Conservation (phyloP, 1,284 basidiomycete genomes). For the Moesziomyces globuligerus region DNA sequence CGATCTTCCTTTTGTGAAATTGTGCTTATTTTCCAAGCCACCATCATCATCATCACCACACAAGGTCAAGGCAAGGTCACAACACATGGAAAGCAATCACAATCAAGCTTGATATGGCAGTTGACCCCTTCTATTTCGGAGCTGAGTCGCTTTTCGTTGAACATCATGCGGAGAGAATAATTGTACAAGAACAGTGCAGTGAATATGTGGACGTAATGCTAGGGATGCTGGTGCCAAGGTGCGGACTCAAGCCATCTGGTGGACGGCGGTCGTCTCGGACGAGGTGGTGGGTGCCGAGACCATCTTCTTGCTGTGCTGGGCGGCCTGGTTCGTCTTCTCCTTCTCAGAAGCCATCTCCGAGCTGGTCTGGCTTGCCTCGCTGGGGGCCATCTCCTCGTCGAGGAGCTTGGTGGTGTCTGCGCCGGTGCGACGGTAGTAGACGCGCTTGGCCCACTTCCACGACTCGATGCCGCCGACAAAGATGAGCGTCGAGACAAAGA, state of each 20-base stretch:
- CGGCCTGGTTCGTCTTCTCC: constrained; percentile 2
- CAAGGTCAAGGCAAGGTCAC: no score
- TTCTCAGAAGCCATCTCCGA: constrained; percentile 3
- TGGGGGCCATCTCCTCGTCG: constrained; percentile 36
- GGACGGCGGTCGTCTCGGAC: constrained; percentile 15
- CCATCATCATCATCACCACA: no score
- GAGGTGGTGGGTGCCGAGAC: constrained; percentile 19
- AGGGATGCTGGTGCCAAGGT: neutral
- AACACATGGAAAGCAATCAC: no score
- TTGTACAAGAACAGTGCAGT: neutral
- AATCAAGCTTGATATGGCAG: no score
- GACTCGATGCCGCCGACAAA: constrained; percentile 60
- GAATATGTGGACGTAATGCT: neutral
- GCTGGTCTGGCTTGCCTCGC: neutral
- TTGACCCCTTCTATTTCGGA: neutral
- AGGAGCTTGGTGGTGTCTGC: constrained; percentile 22
- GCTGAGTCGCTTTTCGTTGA: neutral
- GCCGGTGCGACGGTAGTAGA: constrained; percentile 32
- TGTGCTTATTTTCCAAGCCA: no score
- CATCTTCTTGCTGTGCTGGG: constrained; percentile 35
- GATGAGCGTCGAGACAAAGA: constrained; percentile 59
- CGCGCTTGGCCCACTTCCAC: constrained; percentile 64
- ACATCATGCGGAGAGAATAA: neutral
- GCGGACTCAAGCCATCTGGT: constrained; percentile 1
- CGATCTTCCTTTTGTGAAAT: no score